Evolutionary conservation across 768 basidiomycete genomes (phyloP).

Genomic region (Sistotremastrum niveocremeum): DNA sequence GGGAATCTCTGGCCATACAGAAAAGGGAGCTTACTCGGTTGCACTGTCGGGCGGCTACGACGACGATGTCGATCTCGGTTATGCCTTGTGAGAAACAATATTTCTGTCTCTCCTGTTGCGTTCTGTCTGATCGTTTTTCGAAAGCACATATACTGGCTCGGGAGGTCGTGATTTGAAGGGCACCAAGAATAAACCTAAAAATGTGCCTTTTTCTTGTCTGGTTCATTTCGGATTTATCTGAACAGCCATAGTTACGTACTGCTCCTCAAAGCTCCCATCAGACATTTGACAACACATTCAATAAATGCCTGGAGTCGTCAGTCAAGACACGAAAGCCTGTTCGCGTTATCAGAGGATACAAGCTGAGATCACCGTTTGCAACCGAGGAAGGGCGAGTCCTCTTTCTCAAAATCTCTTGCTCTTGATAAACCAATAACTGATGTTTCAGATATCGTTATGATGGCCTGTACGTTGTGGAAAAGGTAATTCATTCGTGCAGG

Average conservation of each 20-base stretch:
- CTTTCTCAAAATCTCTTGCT: neutral
- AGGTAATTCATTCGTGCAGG: slow-evolving; percentile 23
- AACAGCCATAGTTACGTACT: slow-evolving; percentile 56
- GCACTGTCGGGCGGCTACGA: slow-evolving; percentile 84
- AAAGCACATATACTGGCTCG: slow-evolving; percentile 70
- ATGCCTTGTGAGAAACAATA: slow-evolving; percentile 53
- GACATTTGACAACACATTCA: slow-evolving; percentile 58
- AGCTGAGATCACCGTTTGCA: slow-evolving; percentile 57
- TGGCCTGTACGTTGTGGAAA: slow-evolving; percentile 71
- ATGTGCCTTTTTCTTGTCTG: slow-evolving; percentile 32
- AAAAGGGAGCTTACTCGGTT: slow-evolving; percentile 67
- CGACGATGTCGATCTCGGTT: slow-evolving; percentile 72
- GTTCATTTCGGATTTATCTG: neutral
- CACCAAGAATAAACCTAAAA: slow-evolving; percentile 70
- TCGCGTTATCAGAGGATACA: slow-evolving; percentile 79
- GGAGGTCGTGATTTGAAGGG: slow-evolving; percentile 83
- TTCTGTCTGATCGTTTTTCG: neutral
- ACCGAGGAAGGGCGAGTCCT: slow-evolving; percentile 56
- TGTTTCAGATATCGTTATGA: slow-evolving; percentile 71
- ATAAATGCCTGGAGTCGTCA: slow-evolving; percentile 47
- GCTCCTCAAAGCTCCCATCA: slow-evolving; percentile 81
- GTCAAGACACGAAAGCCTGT: slow-evolving; percentile 73
- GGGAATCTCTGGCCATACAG: slow-evolving; percentile 54
- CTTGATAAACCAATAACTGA: neutral
- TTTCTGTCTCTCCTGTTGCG: neutral